phyloP scores from a whole-genome alignment of 2,329 filamentous ascomycete genomes.

The Aspergillus bombycis region DNA sequence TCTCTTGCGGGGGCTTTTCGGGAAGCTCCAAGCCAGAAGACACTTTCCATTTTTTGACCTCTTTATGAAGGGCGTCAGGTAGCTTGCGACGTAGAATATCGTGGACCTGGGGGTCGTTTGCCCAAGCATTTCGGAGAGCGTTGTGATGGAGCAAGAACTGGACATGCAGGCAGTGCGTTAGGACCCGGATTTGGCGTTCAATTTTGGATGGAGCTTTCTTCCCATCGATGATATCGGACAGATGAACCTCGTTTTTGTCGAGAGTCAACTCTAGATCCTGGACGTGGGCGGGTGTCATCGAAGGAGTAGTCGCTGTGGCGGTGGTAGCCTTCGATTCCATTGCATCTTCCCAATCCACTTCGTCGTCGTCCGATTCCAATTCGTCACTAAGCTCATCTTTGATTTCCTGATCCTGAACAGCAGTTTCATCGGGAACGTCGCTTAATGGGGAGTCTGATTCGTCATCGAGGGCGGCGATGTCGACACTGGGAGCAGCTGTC shows the following conservation, averaged over 20 bases:
- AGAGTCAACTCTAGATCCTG: constrained; percentile 77
- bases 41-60: constrained; percentile 72
- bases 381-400: constrained; percentile 61
- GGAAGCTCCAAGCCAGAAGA: constrained; percentile 64
- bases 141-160: constrained; percentile 89
- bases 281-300: constrained; percentile 54
- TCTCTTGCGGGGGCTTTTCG: constrained; percentile 44
- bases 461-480: constrained; percentile 29
- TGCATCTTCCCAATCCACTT: constrained; percentile 63
- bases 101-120: constrained; percentile 76
- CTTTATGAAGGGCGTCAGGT: constrained; percentile 67
- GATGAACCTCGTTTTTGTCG: constrained; percentile 54
- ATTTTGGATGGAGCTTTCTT: constrained; percentile 88
- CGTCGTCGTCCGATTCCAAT: constrained; percentile 58
- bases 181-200: constrained; percentile 74
- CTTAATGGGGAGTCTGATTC: constrained; percentile 42
- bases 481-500: constrained; percentile 23
- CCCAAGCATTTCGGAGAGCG: constrained; percentile 78
- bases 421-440: constrained; percentile 32
- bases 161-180: constrained; percentile 87
- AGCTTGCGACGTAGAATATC: constrained; percentile 75
- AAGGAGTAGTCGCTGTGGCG: constrained; percentile 26
- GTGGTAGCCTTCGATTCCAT: constrained; percentile 44
- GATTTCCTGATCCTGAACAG: background rate
- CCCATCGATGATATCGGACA: constrained; percentile 62